These are phyloP conservation scores for Coniophora puteana DNA, from an alignment of 1,284 basidiomycete species.

Conservation along the genomic window DNA sequence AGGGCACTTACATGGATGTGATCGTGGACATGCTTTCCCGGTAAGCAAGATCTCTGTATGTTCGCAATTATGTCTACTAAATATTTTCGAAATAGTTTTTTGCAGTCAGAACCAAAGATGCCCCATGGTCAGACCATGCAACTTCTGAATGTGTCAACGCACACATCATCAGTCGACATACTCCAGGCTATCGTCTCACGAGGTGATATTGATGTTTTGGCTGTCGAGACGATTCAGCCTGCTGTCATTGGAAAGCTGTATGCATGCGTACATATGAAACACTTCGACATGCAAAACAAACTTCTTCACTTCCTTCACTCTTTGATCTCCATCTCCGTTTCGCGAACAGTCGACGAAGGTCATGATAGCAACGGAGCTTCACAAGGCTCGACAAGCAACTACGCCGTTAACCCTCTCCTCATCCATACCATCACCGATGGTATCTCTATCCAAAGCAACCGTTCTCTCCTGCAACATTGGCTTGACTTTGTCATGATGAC, in stretches of 20 bases:
- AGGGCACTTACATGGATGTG: slow-evolving; percentile 72
- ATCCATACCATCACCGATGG: slow-evolving; percentile 81
- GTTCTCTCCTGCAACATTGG: slow-evolving; percentile 89
- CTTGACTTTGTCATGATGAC: slow-evolving; percentile 94
- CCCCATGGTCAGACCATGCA: slow-evolving; percentile 48
- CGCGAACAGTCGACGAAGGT: slow-evolving; percentile 24
- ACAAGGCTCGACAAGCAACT: slow-evolving; percentile 26
- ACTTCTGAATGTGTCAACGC: slow-evolving; percentile 60
- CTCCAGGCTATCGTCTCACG: slow-evolving; percentile 80
- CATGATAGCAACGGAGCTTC: slow-evolving; percentile 26
- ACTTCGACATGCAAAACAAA: slow-evolving; percentile 87
- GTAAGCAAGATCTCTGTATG: slow-evolving; percentile 34
- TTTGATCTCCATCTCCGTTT: slow-evolving; percentile 67
- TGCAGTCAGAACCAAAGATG: slow-evolving; percentile 70
- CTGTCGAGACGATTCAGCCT: slow-evolving; percentile 65
- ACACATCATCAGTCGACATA: slow-evolving; percentile 76
- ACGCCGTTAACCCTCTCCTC: slow-evolving; percentile 65
- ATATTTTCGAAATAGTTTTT: slow-evolving; percentile 46
- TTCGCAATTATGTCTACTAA: not conserved
- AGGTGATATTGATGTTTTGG: slow-evolving; percentile 64
- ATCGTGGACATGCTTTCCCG: slow-evolving; percentile 65
- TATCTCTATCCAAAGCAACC: slow-evolving; percentile 66
- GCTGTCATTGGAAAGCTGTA: slow-evolving; percentile 76
- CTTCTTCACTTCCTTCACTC: slow-evolving; percentile 90
- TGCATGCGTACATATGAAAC: slow-evolving; percentile 62